Evolutionary conservation across 306 rosid genomes (phyloP).

Genomic region (Malus domestica): ASM211411v1 NC_041789.1:22204501-22205000

Average conservation of each 20-base stretch:
- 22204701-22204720: neutral
- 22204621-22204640: too few species aligned
- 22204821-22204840: neutral
- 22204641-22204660: too few species aligned
- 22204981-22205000: neutral
- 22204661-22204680: too few species aligned
- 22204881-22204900: neutral
- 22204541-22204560: neutral
- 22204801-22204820: neutral
- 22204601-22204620: neutral
- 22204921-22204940: neutral
- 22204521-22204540: neutral
- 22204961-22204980: neutral
- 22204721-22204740: neutral
- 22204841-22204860: neutral
- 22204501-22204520: neutral
- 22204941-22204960: neutral
- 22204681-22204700: too few species aligned
- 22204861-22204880: neutral
- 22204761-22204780: constrained; percentile 4
- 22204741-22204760: neutral
- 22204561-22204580: neutral
- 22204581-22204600: neutral
- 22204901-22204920: neutral
- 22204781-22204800: neutral